These are phyloP conservation scores for Nigrospora osmanthi DNA, from an alignment of 2,329 filamentous ascomycete genomes.

Conservation along the genomic window DNA sequence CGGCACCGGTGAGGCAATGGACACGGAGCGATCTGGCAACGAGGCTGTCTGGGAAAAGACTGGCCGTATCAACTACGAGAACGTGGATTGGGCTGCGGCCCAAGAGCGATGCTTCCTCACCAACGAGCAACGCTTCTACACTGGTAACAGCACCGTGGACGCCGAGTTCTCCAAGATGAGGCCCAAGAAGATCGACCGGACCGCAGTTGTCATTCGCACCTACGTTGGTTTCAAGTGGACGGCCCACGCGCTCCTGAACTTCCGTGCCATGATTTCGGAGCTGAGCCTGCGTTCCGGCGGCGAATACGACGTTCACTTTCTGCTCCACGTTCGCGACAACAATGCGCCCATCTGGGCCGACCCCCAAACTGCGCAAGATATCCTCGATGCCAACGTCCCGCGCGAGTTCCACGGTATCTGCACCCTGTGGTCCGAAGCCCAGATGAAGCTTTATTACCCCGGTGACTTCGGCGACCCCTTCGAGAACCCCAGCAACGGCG, in stretches of 20 bases:
- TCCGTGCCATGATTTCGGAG: slow-evolving; percentile 75
- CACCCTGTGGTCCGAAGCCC: slow-evolving; percentile 76
- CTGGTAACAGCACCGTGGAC: slow-evolving; percentile 26
- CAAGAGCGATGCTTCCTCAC: slow-evolving; percentile 45
- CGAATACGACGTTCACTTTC: slow-evolving; percentile 76
- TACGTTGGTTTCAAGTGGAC: slow-evolving; percentile 77
- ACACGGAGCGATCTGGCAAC: slow-evolving; percentile 62
- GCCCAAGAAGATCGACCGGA: slow-evolving; percentile 45
- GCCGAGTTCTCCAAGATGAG: slow-evolving; percentile 15
- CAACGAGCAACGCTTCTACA: slow-evolving; percentile 57
- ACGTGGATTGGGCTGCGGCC: slow-evolving; percentile 46
- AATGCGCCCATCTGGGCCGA: slow-evolving; percentile 77
- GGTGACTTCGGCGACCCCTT: slow-evolving; percentile 64
- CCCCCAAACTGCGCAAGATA: slow-evolving; percentile 60
- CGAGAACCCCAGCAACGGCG: slow-evolving; percentile 45
- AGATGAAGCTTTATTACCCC: slow-evolving; percentile 73
- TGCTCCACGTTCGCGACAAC: slow-evolving; percentile 77
- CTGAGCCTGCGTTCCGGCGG: slow-evolving; percentile 69
- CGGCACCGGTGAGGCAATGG: slow-evolving; percentile 63
- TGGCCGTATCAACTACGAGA: slow-evolving; percentile 48
- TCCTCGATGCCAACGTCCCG: slow-evolving; percentile 59
- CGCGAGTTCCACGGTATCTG: slow-evolving; percentile 74
- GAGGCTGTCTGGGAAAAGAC: slow-evolving; percentile 48
- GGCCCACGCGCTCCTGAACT: slow-evolving; percentile 67
- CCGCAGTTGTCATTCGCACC: slow-evolving; percentile 70